Conservation (phyloP, 257 asterid genomes). For the Gentiana dahurica region DNA sequence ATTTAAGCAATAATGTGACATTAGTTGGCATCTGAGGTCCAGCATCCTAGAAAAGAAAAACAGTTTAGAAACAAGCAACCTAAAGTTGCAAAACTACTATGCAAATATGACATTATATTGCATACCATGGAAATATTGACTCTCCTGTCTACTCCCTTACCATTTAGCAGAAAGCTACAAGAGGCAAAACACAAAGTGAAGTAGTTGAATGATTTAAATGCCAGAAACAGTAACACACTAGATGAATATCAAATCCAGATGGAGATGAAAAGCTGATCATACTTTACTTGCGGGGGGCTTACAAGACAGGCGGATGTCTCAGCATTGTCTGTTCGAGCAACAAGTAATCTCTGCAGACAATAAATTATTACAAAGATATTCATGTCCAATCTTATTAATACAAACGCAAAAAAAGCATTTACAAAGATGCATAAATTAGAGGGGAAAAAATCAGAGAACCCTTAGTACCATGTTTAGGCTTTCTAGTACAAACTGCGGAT, state of each 20-base stretch:
- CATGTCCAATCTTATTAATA: constrained; percentile 1
- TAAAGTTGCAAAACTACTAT: neutral
- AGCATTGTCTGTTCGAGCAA: constrained; percentile 50
- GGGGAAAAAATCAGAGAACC: neutral
- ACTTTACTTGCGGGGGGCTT: constrained; percentile 75
- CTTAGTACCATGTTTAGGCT: neutral
- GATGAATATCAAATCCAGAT: neutral
- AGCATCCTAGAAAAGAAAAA: constrained; percentile 42
- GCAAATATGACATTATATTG: constrained; percentile 2
- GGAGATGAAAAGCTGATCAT: constrained; percentile 14
- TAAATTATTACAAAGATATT: neutral
- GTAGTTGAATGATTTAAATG: neutral
- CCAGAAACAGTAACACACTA: neutral
- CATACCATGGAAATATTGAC: constrained; percentile 47
- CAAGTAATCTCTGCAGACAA: constrained; percentile 63
- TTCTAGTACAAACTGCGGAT: neutral
- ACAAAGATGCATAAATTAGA: neutral
- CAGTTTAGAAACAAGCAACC: neutral
- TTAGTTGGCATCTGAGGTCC: constrained; percentile 81
- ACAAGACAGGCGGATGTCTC: constrained; percentile 79
- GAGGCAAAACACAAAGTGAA: constrained; percentile 10
- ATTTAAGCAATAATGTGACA: constrained; percentile 55
- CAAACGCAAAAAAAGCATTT: constrained; percentile 2
- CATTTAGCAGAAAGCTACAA: constrained; percentile 87
- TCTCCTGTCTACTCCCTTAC: constrained; percentile 71